phyloP scores from a whole-genome alignment of 1,284 basidiomycete genomes.

The Leucoagaricus sp. region DNA sequence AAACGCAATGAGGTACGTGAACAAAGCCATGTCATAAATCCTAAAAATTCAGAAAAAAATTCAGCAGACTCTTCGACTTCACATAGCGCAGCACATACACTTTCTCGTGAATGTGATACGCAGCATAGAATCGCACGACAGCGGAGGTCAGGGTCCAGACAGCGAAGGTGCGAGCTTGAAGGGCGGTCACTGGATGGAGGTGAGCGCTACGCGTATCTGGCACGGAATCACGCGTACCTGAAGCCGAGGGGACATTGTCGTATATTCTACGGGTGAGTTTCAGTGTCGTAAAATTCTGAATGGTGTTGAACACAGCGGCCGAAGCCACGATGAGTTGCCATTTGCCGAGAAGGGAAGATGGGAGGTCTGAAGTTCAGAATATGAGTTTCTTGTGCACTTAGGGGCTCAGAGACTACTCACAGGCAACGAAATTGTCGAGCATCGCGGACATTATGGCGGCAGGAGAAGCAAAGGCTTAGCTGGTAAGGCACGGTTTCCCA shows the following conservation, averaged over 20 bases:
- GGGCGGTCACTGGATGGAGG: constrained; percentile 64
- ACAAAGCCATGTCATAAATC: constrained; percentile 87
- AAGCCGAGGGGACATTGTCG: constrained; percentile 50
- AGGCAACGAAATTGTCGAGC: constrained; percentile 22
- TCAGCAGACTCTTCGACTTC: neutral
- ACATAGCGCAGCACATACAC: constrained; percentile 50
- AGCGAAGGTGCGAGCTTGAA: constrained; percentile 87
- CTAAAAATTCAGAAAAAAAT: constrained; percentile 41
- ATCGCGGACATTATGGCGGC: constrained; percentile 15
- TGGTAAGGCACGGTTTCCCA: constrained; percentile 11
- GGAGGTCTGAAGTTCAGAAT: constrained; percentile 48
- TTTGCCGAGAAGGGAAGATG: constrained; percentile 67
- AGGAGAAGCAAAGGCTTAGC: neutral
- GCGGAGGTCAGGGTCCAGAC: constrained; percentile 88
- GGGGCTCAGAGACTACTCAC: constrained; percentile 19
- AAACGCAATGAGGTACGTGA: constrained; percentile 89
- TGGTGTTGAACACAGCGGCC: constrained; percentile 80
- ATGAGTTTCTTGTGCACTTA: neutral
- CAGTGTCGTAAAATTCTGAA: constrained; percentile 81
- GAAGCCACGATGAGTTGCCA: constrained; percentile 84
- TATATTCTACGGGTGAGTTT: constrained; percentile 82
- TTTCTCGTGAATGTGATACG: constrained; percentile 84
- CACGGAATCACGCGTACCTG: constrained; percentile 29
- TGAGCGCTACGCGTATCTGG: neutral
- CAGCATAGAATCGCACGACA: constrained; percentile 79